Base-by-base conservation (phyloP, 169 alveolate species). In the Sarcocystis neurona region DNA sequence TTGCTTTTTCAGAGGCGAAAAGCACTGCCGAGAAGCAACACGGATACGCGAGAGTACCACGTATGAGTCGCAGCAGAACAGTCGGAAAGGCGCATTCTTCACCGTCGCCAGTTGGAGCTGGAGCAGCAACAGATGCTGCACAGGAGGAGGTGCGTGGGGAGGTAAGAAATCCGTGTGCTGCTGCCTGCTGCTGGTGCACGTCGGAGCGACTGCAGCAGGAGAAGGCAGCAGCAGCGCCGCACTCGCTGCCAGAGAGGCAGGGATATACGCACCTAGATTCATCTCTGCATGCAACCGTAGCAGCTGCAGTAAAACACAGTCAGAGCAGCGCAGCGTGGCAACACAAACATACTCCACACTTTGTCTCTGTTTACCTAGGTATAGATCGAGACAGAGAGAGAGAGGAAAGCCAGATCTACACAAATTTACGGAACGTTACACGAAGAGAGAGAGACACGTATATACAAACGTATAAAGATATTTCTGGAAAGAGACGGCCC, bases 1-100 rank as follows among this genome's bases (percentile, higher is more conserved):
- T n/a, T n/a, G n/a, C n/a, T n/a, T n/a, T n/a, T n/a, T n/a, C n/a
- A n/a, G n/a, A n/a, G n/a, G n/a, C n/a, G n/a, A n/a, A n/a, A n/a
- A n/a, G n/a, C n/a, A n/a, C n/a, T n/a, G n/a, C n/a, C n/a, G n/a
- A n/a, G n/a, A n/a, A n/a, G n/a, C n/a, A 18, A 63, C 75, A 43
- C 75, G 75, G 43, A 30, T 30, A 1, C 75, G 34, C 41, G 75
- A 27, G 44, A 63, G 43, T 5, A 63, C 32, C 75, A 63, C 75
- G 75, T 63, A 63, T 37, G 8, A 6, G 37, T 41, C 41, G 39
- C 75, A 37, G 0, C 46, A 10, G n/a, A 63, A 63, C 20, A 63
- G 75, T 4, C 75, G 75, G 41, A 63, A 63, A 63, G 75, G 75
- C 75, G 75, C 39, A 10, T n/a, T n/a, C n/a, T n/a, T n/a, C n/a